Conservation (phyloP, 148 eudicot genomes). For the Fallopia convolvulus region DNA sequence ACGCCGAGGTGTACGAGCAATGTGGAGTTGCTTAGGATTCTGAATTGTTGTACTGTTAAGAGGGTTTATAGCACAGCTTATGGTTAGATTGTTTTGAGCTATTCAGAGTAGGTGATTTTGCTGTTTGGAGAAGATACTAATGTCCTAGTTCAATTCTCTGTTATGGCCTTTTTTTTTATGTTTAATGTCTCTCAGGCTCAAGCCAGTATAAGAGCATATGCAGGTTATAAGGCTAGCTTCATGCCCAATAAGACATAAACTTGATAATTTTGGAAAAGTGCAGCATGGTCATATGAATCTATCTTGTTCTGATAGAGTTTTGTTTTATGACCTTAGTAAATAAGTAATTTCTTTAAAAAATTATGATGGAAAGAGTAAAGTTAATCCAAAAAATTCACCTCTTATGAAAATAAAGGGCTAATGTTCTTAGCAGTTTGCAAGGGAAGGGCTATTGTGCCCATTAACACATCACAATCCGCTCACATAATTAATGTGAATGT, state of each 20-base stretch:
- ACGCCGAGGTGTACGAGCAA: conserved; percentile 67
- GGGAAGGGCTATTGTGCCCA: too few relatives aligned
- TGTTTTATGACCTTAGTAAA: too few relatives aligned
- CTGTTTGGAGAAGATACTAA: not conserved
- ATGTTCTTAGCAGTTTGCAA: too few relatives aligned
- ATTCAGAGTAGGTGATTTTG: not conserved
- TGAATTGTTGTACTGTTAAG: conserved; percentile 35
- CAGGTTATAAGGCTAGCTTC: not conserved
- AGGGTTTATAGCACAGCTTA: conserved; percentile 54
- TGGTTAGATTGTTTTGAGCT: conserved; percentile 11
- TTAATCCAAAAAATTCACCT: too few relatives aligned
- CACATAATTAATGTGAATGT: not conserved
- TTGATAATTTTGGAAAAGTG: too few relatives aligned
- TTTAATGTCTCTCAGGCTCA: not conserved
- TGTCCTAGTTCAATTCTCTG: not conserved
- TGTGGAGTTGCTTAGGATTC: conserved; percentile 34
- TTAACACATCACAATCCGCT: not conserved
- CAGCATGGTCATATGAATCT: too few relatives aligned
- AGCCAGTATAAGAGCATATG: not conserved
- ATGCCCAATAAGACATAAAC: too few relatives aligned
- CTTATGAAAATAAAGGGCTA: too few relatives aligned
- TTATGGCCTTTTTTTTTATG: not conserved
- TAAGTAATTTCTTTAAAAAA: too few relatives aligned
- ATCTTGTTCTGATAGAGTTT: too few relatives aligned
- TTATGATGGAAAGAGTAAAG: too few relatives aligned